Evolutionary conservation across 2,329 filamentous ascomycete genomes (phyloP).

Genomic region (Clarireedia homoeocarpa): DNA sequence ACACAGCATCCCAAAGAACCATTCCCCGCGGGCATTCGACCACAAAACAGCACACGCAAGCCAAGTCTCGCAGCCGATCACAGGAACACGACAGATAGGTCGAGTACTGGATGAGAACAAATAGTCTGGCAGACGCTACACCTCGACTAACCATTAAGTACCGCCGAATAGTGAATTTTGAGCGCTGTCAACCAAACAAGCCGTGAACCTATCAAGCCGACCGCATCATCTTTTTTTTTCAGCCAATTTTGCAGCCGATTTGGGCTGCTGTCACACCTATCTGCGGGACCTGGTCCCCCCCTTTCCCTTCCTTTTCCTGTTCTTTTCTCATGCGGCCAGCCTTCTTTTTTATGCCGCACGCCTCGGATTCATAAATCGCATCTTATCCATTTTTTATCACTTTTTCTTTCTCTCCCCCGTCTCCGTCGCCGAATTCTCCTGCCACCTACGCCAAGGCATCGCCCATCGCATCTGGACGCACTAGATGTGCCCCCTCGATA

Average conservation of each 20-base stretch:
- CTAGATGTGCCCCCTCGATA: constrained; percentile 2
- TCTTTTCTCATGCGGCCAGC: not conserved
- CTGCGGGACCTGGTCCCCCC: not conserved
- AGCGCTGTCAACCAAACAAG: not conserved
- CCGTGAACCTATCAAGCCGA: not conserved
- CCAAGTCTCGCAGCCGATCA: not conserved
- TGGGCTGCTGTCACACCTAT: not conserved
- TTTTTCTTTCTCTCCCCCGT: not conserved
- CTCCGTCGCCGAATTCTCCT: not conserved
- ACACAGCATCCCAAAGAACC: no score
- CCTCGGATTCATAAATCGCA: not conserved
- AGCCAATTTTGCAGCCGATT: no score
- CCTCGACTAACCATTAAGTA: no score
- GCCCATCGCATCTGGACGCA: not conserved
- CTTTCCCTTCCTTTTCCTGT: not conserved
- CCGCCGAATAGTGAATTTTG: no score
- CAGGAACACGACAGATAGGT: not conserved
- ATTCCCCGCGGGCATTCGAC: no score
- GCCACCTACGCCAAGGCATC: no score
- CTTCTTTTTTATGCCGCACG: not conserved
- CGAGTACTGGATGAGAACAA: not conserved
- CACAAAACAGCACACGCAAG: not conserved
- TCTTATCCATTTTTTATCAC: not conserved
- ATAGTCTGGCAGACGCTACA: no score
- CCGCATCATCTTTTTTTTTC: not conserved